Conservation (phyloP, 148 eudicot species). For the Chenopodium formosanum region DNA sequence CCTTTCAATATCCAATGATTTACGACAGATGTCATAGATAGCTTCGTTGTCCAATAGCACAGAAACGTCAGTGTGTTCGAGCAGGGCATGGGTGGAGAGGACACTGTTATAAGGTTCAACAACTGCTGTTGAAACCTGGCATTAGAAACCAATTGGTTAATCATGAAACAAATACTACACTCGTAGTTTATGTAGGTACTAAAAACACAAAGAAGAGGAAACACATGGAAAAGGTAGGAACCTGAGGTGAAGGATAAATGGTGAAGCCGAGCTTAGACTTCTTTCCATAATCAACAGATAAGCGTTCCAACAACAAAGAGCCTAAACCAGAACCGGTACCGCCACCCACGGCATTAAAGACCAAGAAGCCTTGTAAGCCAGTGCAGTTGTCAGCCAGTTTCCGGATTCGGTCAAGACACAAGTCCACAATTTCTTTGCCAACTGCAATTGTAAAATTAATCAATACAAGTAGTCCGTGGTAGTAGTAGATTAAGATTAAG, state of each 20-base stretch:
- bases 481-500: not conserved
- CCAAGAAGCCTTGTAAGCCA: constrained; percentile 56
- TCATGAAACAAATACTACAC: too few species aligned
- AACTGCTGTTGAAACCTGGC: constrained; percentile 59
- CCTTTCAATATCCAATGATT: constrained; percentile 46
- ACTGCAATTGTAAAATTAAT: constrained; percentile 29
- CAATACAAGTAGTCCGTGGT: too few species aligned
- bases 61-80: constrained; percentile 42
- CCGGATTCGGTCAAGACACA: constrained; percentile 53
- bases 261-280: constrained; percentile 63
- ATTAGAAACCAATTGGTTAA: not conserved
- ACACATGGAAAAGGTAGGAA: not conserved
- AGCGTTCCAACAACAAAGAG: constrained; percentile 52
- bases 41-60: constrained; percentile 44
- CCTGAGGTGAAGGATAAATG: constrained; percentile 75
- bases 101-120: constrained; percentile 47
- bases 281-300: constrained; percentile 60
- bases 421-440: constrained; percentile 58
- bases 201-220: not conserved
- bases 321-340: constrained; percentile 68
- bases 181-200: not conserved
- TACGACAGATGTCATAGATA: constrained; percentile 45
- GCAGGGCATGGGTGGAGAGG: constrained; percentile 42
- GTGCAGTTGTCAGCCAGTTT: constrained; percentile 60
- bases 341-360: constrained; percentile 63